A percentile compares a stretch with the other conserved stretches of the same genome.
These are phyloP conservation scores for Cruciata laevipes DNA, from an alignment of 257 asterid genomes.

Conservation along the genomic window DNA sequence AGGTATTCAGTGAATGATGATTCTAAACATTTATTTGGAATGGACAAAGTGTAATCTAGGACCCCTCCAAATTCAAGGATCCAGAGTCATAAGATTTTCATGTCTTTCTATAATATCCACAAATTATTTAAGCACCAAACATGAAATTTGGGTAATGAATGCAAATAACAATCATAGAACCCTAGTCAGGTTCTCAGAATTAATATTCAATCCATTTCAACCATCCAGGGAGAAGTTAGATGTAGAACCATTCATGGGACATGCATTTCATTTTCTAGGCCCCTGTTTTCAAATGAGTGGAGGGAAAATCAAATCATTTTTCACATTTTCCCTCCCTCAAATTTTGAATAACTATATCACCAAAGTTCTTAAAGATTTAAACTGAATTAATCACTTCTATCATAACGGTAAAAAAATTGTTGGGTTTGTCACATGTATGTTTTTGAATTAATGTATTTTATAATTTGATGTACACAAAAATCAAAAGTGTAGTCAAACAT, in stretches of 20 bases:
- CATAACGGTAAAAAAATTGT: too few relatives aligned
- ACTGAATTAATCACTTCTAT: too few relatives aligned
- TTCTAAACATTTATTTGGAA: constrained; percentile 21
- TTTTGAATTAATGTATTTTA: too few relatives aligned
- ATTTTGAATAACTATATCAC: too few relatives aligned
- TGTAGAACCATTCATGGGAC: not conserved
- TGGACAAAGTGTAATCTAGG: constrained; percentile 14
- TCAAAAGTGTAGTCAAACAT: too few relatives aligned
- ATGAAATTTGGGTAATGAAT: constrained; percentile 1
- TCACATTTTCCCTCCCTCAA: too few relatives aligned
- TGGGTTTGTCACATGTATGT: too few relatives aligned
- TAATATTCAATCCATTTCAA: not conserved
- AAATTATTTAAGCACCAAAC: constrained; percentile 8
- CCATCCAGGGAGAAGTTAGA: not conserved
- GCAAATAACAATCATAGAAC: not conserved
- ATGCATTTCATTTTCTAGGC: not conserved
- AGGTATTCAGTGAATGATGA: constrained; percentile 7
- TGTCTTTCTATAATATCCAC: constrained; percentile 18
- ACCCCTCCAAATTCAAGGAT: constrained; percentile 19
- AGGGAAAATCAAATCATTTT: too few relatives aligned
- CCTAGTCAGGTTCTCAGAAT: not conserved
- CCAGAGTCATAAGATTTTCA: constrained; percentile 13
- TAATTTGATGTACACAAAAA: too few relatives aligned
- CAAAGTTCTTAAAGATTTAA: too few relatives aligned
- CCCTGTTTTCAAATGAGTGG: too few relatives aligned